phyloP scores from a whole-genome alignment of 2,329 filamentous ascomycete genomes.

The Aspergillus pseudoterreus region DNA sequence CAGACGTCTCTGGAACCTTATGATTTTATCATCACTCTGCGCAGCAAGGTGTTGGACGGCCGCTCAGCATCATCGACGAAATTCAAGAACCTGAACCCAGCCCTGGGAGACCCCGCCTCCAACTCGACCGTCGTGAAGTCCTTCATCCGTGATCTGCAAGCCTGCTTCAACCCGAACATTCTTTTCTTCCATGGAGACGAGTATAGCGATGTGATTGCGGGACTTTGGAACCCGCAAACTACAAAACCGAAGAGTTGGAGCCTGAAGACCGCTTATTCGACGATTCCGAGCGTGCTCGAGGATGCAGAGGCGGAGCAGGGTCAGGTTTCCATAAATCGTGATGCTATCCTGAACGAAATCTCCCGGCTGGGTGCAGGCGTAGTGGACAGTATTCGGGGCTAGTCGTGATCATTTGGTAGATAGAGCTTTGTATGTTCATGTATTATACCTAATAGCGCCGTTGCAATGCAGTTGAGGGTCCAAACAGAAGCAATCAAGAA shows the following conservation, averaged over 20 bases:
- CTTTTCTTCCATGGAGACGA: constrained; percentile 73
- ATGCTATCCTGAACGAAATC: constrained; percentile 43
- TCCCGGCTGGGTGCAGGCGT: constrained; percentile 56
- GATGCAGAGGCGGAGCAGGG: constrained; percentile 12
- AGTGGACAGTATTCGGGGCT: constrained; percentile 61
- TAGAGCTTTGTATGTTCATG: constrained; percentile 13
- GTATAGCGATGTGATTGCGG: constrained; percentile 57
- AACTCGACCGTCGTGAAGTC: constrained; percentile 59
- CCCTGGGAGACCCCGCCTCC: constrained; percentile 42
- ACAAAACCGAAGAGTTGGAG: constrained; percentile 30
- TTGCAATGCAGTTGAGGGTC: constrained; percentile 24
- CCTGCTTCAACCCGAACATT: constrained; percentile 64
- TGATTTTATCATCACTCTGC: constrained; percentile 77
- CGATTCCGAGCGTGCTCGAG: constrained; percentile 18
- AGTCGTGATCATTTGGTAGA: constrained; percentile 5
- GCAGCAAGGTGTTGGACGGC: constrained; percentile 48
- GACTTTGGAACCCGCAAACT: constrained; percentile 60
- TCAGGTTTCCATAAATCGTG: constrained; percentile 35
- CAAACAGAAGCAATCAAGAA: not conserved
- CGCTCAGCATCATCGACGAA: constrained; percentile 31
- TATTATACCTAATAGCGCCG: constrained; percentile 23
- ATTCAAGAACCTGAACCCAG: constrained; percentile 77
- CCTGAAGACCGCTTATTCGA: constrained; percentile 38
- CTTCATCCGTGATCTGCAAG: constrained; percentile 65
- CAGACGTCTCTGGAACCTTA: constrained; percentile 70